A percentile compares a stretch with the other conserved stretches of the same genome.
phyloP scores from a whole-genome alignment of 305 asterid species.

The Salvia sclarea region DNA sequence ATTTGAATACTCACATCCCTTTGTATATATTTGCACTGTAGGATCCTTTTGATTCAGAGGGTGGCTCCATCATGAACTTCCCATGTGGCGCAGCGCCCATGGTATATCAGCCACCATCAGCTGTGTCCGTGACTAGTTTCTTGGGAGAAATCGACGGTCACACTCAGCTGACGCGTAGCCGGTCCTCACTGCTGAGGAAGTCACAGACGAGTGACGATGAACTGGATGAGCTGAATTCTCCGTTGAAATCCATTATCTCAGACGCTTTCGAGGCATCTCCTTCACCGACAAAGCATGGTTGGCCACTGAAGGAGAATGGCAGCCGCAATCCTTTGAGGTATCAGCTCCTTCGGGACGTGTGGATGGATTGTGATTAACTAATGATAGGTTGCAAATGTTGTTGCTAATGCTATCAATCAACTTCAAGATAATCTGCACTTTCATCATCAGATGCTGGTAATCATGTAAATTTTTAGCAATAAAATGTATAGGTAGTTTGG shows the following conservation, averaged over 20 bases:
- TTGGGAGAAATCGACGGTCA: conserved; percentile 47
- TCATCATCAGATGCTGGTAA: neutral
- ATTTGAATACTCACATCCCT: neutral
- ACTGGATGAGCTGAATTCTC: conserved; percentile 72
- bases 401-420: neutral
- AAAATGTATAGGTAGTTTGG: neutral
- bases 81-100: conserved; percentile 70
- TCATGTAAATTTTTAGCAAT: neutral
- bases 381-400: neutral
- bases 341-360: conserved; percentile 59
- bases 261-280: conserved; percentile 41
- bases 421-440: neutral
- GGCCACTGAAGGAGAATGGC: conserved; percentile 41
- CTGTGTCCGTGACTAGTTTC: conserved; percentile 45
- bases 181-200: conserved; percentile 70
- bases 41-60: conserved; percentile 58
- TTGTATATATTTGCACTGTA: neutral
- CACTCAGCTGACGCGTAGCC: conserved; percentile 49
- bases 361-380: conserved; percentile 47
- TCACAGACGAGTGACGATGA: conserved; percentile 90
- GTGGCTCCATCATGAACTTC: conserved; percentile 51
- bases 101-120: conserved; percentile 57
- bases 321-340: conserved; percentile 48
- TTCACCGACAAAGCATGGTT: conserved; percentile 38
- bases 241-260: conserved; percentile 50